Evolutionary conservation across 108 stramenopile genomes (phyloP).

Genomic region (Cyclotella baltica): DNA sequence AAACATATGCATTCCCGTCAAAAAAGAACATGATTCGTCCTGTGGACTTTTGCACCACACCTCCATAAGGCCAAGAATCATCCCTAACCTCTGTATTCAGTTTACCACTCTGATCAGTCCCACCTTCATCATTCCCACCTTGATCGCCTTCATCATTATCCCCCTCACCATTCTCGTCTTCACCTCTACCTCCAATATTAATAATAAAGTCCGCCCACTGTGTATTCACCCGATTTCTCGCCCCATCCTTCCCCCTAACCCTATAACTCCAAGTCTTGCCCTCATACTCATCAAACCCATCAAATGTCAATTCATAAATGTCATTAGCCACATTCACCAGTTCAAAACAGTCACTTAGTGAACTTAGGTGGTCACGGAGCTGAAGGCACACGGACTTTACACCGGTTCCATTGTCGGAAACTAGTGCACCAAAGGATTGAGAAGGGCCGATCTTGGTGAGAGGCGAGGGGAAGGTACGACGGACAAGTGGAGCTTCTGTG

Average conservation of each 20-base stretch:
- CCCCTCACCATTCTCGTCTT: background rate
- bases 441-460: slow-evolving; percentile 18
- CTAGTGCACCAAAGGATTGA: slow-evolving; percentile 38
- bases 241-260: slow-evolving; percentile 13
- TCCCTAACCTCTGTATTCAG: slow-evolving; percentile 25
- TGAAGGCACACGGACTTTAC: slow-evolving; percentile 35
- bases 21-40: slow-evolving; percentile 54
- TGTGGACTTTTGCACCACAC: slow-evolving; percentile 38
- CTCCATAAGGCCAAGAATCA: slow-evolving; percentile 38
- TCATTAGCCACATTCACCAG: slow-evolving; percentile 24
- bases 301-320: slow-evolving; percentile 37
- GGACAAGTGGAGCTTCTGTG: slow-evolving; percentile 12
- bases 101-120: background rate
- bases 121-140: background rate
- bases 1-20: slow-evolving; percentile 43
- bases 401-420: slow-evolving; percentile 11
- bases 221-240: slow-evolving; percentile 26
- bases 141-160: background rate
- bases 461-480: slow-evolving; percentile 35
- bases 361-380: slow-evolving; percentile 18
- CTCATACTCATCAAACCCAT: slow-evolving; percentile 28
- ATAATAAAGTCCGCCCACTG: slow-evolving; percentile 35
- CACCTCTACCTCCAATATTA: slow-evolving; percentile 9
- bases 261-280: slow-evolving; percentile 31
- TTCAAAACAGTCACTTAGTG: slow-evolving; percentile 13